Base-by-base conservation (phyloP, 345 rosid genomes). In the Adansonia digitata region DNA sequence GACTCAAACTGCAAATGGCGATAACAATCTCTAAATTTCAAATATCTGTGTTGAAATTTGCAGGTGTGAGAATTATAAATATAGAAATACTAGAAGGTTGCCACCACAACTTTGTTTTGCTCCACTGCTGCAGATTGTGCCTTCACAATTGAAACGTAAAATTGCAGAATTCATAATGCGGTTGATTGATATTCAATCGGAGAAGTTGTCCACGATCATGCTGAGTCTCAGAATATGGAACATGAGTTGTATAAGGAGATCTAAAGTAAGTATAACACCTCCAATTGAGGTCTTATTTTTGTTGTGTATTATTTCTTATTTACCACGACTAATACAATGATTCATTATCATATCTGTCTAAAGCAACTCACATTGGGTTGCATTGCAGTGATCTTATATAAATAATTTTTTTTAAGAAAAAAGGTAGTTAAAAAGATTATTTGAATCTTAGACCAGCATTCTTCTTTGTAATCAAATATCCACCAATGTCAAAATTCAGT, bases 401-500 rank as follows among this genome's bases (percentile, higher is more conserved):
- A 7, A 42, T 42, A 8, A 13, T 42, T 10, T 10, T 7, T 7
- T 42, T 42, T 42, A 42, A 10, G 11, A 7, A 43, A 12, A 31
- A 31, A 97, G 92, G 60, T 90, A 91, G 48, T 43, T 12, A 12
- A 12, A 43, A 10, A 43, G 48, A 43, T 43, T 43, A 12, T 43
- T 43, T 43, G 48, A 43, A 31, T 31, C 34, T 31, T 31, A 31
- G 3, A 31, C 1, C 1, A 31, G 12, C 48, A 43, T 43, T 43
- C 13, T 43, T 31, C 13, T 43, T 3, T 12, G 13, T 43, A 43
- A 43, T 3, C 48, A 43, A 9, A 51, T 7, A 51, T 7, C 24
- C 24, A 18, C 22, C 55, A 0, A 6, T n/a, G 53, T 13, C 9
- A 18, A 56, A 56, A 24, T 56, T 56, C 34, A 56, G 17, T 4